Evolutionary conservation across 2,329 filamentous ascomycete genomes (phyloP), one percentile per base, ranked within the genome.

Genomic region (Penicillium sp.): DNA sequence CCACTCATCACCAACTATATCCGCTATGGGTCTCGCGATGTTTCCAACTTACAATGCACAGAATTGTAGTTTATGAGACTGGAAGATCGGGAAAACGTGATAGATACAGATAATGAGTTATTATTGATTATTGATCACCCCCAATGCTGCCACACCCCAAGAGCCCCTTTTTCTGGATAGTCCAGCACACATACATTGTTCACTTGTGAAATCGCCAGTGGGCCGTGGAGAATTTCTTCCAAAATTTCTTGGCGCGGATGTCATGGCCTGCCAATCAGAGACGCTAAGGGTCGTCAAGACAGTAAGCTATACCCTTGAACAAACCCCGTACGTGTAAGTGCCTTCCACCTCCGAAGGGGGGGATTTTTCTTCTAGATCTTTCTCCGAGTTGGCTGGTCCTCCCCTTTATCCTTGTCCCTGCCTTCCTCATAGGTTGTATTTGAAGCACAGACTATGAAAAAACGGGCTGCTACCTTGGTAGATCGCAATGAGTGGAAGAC

Each of bases 401-500:
- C 13, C 5, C 34, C n/a, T 36, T 7, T 34, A 11, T 9, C 13
- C 34, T 36, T 36, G 6, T 7, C 34, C 13, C 13, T 36, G 34
- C 34, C 7, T 7, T 5, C 14, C 13, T n/a, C n/a, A 5, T n/a
- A 36, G 14, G 34, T 47, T 31, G 42, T 14, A 14, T 13, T 18
- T 21, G 3, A 21, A 36, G 14, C 18, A 21, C 43, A 42, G 36
- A 43, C 29, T 13, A 52, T 52, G 49, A 36, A 42, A 29, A 27
- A 48, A 38, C 49, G 34, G 49, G 36, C 38, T 47, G 47, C 47
- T 38, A 18, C 18, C 18, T 18, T 18, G 18, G 18, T 18, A 39
- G 42, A 38, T 48, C 27, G 44, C 44, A 42, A 52, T 52, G 49
- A 48, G 49, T 22, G 21, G 27, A 52, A 47, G 49, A 38, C 21